Base-by-base conservation (phyloP, 202 grass and related monocot genomes). In the Zoysia matrella region DNA sequence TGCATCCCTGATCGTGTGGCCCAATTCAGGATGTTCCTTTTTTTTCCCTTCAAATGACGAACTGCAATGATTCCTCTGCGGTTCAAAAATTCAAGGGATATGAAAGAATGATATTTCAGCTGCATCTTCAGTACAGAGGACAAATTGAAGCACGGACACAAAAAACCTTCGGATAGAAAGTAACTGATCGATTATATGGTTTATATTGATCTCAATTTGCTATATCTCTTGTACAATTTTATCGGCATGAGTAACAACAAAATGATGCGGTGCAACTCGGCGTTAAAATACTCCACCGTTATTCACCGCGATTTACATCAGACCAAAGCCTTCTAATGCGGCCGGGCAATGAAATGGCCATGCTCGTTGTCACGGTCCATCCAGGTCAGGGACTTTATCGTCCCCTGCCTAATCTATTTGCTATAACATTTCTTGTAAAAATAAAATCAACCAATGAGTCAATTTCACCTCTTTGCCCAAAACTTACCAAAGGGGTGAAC, bases 381-480 rank as follows among this genome's bases (percentile, higher is more conserved):
- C 14, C 54, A 47, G 64, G 10, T 46, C 39, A 84, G 67, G n/a
- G 5, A 11, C 49, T 40, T 82, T 12, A 65, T 52, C 47, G 22
- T 22, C 82, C 45, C 63, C 13, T 46, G 47, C 70, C 11, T 70
- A 16, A 30, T 68, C 81, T 80, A 88, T 73, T 57, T 74, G 75
- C 80, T 84, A 76, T 54, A 18, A 71, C 75, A 56, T 84, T 42
- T 69, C 54, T 40, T 75, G 65, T 64, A 80, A 89, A 73, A 90
- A 85, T 61, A 44, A 65, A 83, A 80, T 41, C 64, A 90, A 83
- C 82, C 53, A 88, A 80, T 72, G 67, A 88, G 83, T 22, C 75
- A 69, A 14, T 12, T 86, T 58, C 91, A 66, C 14, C 68, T 55
- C 60, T 16, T 78, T 67, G 90, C 60, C 84, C 74, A 76, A 75